Evolutionary conservation across 1,284 basidiomycete species (phyloP), one percentile per base, ranked within the genome.

Genomic region (Ganoderma multipileum): DNA sequence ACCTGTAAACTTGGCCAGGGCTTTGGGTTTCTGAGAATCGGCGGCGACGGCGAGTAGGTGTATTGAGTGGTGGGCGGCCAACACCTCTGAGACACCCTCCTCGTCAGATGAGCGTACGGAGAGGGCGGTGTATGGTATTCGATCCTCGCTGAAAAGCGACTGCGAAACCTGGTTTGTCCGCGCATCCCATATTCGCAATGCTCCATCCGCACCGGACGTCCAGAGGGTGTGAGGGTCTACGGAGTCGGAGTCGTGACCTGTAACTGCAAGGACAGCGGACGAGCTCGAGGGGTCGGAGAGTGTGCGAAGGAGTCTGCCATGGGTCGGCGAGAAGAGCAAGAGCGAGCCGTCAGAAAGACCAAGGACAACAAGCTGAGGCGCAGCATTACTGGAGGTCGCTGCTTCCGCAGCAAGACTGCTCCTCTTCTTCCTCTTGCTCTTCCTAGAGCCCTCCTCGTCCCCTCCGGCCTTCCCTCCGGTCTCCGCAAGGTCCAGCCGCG

Each of bases 11-110:
- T 84, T 81, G 5, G 85, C 83, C 5, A 85, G 60, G 71, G 84
- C 82, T 64, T 78, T 79, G 11, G 84, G 82, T 76, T 84, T 86
- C 75, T 81, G 81, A 11, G 84, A 67, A 23, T 75, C 68, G 28
- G 78, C 39, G 23, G 79, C 70, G 28, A 79, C 59, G 41, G 81
- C 84, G n/a, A 91, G 78, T 9, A 91, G 81, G 64, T 83, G 84
- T 67, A 91, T 87, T 72, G 83, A 81, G 73, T 90, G 87, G 72
- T 88, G 86, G n/a, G 87, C 89, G 23, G 83, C 84, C 14, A 91
- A 82, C 28, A 91, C 66, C 61, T 87, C 82, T 30, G 80, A 72
- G 6, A 74, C 73, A 14, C 68, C 73, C 30, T 74, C 74, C 54
- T 84, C 82, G 7, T 72, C 69, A 14, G 68, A 71, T 9, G 86